Conservation (phyloP, 176 grass and related monocot species). For the Urochloa ruziziensis region DNA sequence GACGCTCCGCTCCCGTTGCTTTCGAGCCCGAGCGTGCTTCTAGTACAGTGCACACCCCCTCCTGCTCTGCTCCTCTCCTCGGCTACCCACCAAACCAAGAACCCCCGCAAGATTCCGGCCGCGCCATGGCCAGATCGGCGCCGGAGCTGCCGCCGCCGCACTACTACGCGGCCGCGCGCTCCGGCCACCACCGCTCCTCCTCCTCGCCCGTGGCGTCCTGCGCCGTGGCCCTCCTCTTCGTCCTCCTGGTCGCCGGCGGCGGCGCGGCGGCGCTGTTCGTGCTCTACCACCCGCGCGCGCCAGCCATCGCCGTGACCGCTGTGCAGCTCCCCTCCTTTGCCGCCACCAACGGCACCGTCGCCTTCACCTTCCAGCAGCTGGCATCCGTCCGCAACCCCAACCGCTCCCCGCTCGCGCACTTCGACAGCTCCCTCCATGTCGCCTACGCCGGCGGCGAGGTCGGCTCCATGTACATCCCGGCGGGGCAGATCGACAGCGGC, state of each 20-base stretch:
- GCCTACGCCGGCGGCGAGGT: slow-evolving; percentile 68
- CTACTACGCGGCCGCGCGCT: slow-evolving; percentile 30
- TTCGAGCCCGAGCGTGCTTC: neutral
- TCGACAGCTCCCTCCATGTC: slow-evolving; percentile 83
- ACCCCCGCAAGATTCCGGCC: neutral
- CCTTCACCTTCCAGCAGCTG: slow-evolving; percentile 75
- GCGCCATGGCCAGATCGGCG: slow-evolving; percentile 46
- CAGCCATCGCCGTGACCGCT: slow-evolving; percentile 52
- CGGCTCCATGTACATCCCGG: slow-evolving; percentile 85
- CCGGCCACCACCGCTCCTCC: slow-evolving; percentile 4
- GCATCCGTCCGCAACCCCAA: slow-evolving; percentile 79
- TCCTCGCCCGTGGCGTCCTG: slow-evolving; percentile 62
- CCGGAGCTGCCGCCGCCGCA: slow-evolving; percentile 16
- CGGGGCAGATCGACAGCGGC: slow-evolving; percentile 68
- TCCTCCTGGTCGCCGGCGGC: slow-evolving; percentile 40
- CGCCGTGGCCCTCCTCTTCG: slow-evolving; percentile 51
- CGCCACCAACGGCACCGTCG: slow-evolving; percentile 65
- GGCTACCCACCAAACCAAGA: neutral
- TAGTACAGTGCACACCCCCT: neutral
- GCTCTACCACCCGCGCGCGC: slow-evolving; percentile 60
- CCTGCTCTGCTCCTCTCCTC: neutral
- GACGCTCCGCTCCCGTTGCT: slow-evolving; percentile 9
- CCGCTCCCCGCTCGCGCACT: slow-evolving; percentile 76
- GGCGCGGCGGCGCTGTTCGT: slow-evolving; percentile 56
- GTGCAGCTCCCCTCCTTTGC: slow-evolving; percentile 64